phyloP scores from a whole-genome alignment of 257 asterid species.

The Primulina eburnea region DNA sequence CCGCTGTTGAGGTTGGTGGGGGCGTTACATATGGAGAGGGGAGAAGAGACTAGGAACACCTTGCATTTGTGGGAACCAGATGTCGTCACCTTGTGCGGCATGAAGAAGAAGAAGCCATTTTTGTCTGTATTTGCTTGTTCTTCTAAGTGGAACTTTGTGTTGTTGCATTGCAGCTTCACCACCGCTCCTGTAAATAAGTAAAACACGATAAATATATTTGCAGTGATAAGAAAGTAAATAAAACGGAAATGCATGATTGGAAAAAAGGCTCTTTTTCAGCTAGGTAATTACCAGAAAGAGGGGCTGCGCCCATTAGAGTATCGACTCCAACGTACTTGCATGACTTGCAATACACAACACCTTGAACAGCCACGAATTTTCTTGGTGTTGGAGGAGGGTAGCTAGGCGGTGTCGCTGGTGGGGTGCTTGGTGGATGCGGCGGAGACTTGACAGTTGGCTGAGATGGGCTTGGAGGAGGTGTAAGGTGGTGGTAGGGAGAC shows the following conservation, averaged over 20 bases:
- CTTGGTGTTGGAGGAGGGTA: conserved; percentile 17
- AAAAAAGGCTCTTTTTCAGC: background rate
- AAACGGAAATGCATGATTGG: background rate
- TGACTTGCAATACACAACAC: conserved; percentile 43
- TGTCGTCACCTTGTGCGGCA: conserved; percentile 26
- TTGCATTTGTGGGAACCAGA: conserved; percentile 33
- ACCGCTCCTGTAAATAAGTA: conserved; percentile 28
- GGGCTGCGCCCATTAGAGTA: conserved; percentile 27
- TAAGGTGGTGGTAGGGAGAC: conserved; percentile 25
- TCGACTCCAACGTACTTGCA: conserved; percentile 37
- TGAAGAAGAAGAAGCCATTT: conserved; percentile 41
- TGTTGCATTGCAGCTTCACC: conserved; percentile 34
- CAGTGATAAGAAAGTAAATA: background rate
- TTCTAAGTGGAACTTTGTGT: conserved; percentile 21
- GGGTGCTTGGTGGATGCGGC: conserved; percentile 6
- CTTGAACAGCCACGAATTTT: conserved; percentile 37
- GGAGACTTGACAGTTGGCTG: background rate
- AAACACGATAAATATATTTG: background rate
- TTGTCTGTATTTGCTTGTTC: conserved; percentile 33
- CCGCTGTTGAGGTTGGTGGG: conserved; percentile 40
- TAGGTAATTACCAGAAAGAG: conserved; percentile 28
- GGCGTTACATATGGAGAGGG: conserved; percentile 26
- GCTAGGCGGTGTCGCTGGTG: conserved; percentile 15
- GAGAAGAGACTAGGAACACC: conserved; percentile 34
- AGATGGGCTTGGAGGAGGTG: conserved; percentile 9